These are phyloP conservation scores for Solanum neorickii DNA, from an alignment of 257 asterid genomes.

Conservation along the genomic window DNA sequence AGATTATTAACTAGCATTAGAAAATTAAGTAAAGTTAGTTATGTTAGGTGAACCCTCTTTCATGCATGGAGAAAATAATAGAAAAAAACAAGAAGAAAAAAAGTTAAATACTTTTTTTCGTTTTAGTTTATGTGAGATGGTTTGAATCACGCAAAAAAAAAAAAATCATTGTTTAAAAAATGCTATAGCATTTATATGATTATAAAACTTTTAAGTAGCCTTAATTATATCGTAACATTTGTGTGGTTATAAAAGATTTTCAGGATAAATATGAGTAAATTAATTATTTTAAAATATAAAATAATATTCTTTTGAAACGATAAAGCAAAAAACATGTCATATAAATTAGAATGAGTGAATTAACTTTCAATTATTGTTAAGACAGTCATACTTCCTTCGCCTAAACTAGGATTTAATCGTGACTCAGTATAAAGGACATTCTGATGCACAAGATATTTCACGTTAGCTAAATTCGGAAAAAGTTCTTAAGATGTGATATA, in stretches of 20 bases:
- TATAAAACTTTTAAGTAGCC: too few relatives aligned
- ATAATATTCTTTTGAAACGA: accelerated
- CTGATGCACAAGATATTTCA: background rate
- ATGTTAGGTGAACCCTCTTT: background rate
- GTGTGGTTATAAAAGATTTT: too few relatives aligned
- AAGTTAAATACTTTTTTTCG: too few relatives aligned
- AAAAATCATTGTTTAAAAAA: too few relatives aligned
- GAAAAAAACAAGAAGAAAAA: background rate
- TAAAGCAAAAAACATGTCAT: accelerated
- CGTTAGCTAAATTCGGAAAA: background rate
- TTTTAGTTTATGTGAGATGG: too few relatives aligned
- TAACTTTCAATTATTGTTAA: background rate
- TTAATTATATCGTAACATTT: too few relatives aligned
- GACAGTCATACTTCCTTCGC: background rate
- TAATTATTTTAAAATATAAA: too few relatives aligned
- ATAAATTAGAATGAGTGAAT: background rate
- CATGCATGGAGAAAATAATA: background rate
- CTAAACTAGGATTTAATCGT: background rate
- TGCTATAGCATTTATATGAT: too few relatives aligned
- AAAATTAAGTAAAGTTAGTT: background rate
- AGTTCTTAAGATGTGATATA: accelerated
- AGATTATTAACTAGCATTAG: background rate
- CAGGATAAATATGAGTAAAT: too few relatives aligned
- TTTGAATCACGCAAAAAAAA: background rate
- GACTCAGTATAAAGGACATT: too few relatives aligned